A percentile compares a stretch with the other conserved stretches of the same genome.
Conservation (phyloP, 768 basidiomycete species). For the Cyclocybe aegerita region DNA sequence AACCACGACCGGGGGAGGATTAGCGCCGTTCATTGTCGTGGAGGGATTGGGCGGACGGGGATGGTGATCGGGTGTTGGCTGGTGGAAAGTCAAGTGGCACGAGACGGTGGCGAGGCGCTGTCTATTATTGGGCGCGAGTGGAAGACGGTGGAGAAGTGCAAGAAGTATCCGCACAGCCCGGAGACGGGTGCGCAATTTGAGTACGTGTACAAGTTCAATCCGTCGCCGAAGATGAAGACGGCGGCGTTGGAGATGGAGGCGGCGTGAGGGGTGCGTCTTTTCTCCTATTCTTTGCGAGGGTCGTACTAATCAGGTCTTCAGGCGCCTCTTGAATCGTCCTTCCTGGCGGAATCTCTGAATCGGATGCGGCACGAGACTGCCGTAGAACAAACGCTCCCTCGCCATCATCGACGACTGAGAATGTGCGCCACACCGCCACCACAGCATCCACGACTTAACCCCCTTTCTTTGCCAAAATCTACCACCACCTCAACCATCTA, state of each 20-base stretch:
- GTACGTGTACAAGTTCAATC: constrained; percentile 62
- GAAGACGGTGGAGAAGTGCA: constrained; percentile 77
- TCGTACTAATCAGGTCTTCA: too few species aligned
- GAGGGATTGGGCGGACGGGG: constrained; percentile 75
- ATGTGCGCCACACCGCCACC: too few species aligned
- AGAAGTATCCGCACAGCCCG: constrained; percentile 71
- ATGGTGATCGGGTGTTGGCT: constrained; percentile 71
- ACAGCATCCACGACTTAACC: too few species aligned
- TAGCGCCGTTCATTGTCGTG: constrained; percentile 77
- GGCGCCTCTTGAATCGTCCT: too few species aligned
- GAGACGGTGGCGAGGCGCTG: constrained; percentile 64
- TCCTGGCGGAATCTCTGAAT: too few species aligned
- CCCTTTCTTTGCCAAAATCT: too few species aligned
- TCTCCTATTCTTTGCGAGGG: too few species aligned
- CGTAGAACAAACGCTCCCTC: too few species aligned
- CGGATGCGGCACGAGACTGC: too few species aligned
- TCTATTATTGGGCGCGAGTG: constrained; percentile 66
- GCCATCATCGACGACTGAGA: too few species aligned
- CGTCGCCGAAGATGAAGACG: constrained; percentile 9
- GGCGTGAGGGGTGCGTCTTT: neutral
- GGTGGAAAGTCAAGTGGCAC: constrained; percentile 61
- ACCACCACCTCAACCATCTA: too few species aligned
- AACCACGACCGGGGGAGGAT: constrained; percentile 59
- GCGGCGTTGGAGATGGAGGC: constrained; percentile 7
- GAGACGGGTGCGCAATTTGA: constrained; percentile 81